Base-by-base conservation (phyloP, 371 early-diverging fungal species). In the Lichtheimia hyalospora region DNA sequence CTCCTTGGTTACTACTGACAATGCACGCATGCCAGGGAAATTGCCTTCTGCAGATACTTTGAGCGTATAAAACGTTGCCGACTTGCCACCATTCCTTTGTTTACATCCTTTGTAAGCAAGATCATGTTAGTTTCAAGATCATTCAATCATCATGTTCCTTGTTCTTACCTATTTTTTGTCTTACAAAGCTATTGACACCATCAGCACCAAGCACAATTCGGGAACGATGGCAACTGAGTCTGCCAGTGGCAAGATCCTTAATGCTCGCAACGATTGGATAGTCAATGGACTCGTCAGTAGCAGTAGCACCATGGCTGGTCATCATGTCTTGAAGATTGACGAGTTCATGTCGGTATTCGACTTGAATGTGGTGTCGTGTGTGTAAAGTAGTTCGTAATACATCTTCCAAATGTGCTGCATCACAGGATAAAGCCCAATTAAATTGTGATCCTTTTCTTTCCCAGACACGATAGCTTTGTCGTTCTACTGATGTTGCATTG, bases 111-210 rank as follows among this genome's bases (percentile, higher is more conserved):
- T 28, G 6, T 34, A 5, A 34, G 0, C 34, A 8, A 34, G 34
- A 34, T 8, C 10, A 34, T 34, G 34, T 34, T 34, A 34, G 10
- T 34, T 8, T 34, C 0, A 8, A 1, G 34, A 34, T 4, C 10
- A 8, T 34, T 8, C 34, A 10, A 8, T 34, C 2, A 5, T 8
- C 34, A 27, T 27, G 23, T 43, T 46, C 16, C 46, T 56, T 50
- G 20, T 40, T 21, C 41, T 55, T 73, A 77, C 78, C 78, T 60
- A 77, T 34, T 49, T 69, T 65, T 55, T 67, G 74, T 59, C 78
- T 68, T 14, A 74, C 62, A 41, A 72, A 62, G 23, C 73, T 72
- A 10, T 66, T 48, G 16, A 42, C 54, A 39, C 73, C 74, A 41
- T 77, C 74, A 8, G 74, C 74, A 3, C 67, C 73, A 63, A 77